Conservation (phyloP, 139 green algal species). For the Chlorella vulgaris region DNA sequence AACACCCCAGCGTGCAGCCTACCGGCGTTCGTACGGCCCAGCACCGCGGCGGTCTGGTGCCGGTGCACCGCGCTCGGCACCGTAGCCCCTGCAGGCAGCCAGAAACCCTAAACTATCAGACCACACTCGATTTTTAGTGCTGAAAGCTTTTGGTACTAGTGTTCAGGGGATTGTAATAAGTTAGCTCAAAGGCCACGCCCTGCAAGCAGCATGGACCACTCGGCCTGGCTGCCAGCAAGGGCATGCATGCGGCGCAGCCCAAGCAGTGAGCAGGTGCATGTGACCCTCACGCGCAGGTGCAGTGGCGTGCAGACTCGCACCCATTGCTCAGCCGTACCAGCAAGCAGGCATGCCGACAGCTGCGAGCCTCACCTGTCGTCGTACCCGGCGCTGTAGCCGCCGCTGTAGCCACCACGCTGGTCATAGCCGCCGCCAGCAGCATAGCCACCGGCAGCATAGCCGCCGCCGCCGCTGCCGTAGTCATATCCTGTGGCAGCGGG, state of each 20-base stretch:
- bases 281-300: too few relatives aligned
- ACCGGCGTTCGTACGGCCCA: slow-evolving; percentile 32
- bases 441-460: background rate
- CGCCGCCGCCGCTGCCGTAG: background rate
- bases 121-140: too few relatives aligned
- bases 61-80: slow-evolving; percentile 31
- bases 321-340: too few relatives aligned
- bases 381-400: slow-evolving; percentile 36
- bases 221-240: too few relatives aligned
- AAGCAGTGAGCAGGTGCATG: too few relatives aligned
- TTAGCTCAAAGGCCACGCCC: too few relatives aligned
- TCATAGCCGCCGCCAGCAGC: background rate
- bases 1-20: too few relatives aligned
- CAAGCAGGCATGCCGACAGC: too few relatives aligned
- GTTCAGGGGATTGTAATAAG: background rate
- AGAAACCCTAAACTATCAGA: background rate
- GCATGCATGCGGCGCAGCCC: too few relatives aligned
- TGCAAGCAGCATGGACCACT: too few relatives aligned
- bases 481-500: slow-evolving; percentile 22
- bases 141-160: background rate
- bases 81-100: slow-evolving; percentile 11
- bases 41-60: background rate
- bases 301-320: too few relatives aligned
- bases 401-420: slow-evolving; percentile 7
- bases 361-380: slow-evolving; percentile 30